Percentiles rank a stretch among this genome's conserved stretches.
Evolutionary conservation across 352 stramenopile species (phyloP).

Genomic region (Globisporangium takayamanum): DNA sequence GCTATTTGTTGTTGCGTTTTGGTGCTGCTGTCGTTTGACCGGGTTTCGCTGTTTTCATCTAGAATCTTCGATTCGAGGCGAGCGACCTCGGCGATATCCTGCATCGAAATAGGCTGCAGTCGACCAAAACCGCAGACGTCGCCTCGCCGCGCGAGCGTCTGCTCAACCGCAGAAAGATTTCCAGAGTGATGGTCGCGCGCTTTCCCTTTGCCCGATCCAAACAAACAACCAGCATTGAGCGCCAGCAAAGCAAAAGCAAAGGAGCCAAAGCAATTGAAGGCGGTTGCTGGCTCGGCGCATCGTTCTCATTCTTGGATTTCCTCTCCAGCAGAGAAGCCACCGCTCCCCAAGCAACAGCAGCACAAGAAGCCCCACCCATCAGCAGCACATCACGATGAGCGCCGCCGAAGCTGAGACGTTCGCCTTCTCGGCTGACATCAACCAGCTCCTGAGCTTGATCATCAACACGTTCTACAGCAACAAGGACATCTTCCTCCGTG

Average conservation of each 20-base stretch:
- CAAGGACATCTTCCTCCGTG: slow-evolving; percentile 99
- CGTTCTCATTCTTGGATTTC: slow-evolving; percentile 61
- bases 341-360: slow-evolving; percentile 14
- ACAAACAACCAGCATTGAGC: background rate
- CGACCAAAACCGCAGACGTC: slow-evolving; percentile 12
- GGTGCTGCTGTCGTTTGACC: no score
- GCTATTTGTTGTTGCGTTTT: no score
- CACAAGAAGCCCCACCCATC: slow-evolving; percentile 8
- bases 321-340: slow-evolving; percentile 19
- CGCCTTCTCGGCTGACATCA: slow-evolving; percentile 99
- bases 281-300: background rate
- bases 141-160: slow-evolving; percentile 14
- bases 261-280: background rate
- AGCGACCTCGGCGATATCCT: background rate
- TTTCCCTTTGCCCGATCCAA: slow-evolving; percentile 13
- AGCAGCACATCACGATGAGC: slow-evolving; percentile 43
- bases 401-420: slow-evolving; percentile 95
- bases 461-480: slow-evolving; percentile 99
- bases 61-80: slow-evolving; percentile 53
- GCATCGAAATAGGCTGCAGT: background rate
- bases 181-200: slow-evolving; percentile 13
- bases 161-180: slow-evolving; percentile 29
- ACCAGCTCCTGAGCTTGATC: slow-evolving; percentile 98
- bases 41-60: slow-evolving; percentile 22
- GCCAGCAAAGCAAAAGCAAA: slow-evolving; percentile 1